A percentile compares a stretch with the other conserved stretches of the same genome.
These are phyloP conservation scores for Trichoderma polysporum DNA, from an alignment of 2,329 filamentous ascomycete genomes.

Conservation along the genomic window DNA sequence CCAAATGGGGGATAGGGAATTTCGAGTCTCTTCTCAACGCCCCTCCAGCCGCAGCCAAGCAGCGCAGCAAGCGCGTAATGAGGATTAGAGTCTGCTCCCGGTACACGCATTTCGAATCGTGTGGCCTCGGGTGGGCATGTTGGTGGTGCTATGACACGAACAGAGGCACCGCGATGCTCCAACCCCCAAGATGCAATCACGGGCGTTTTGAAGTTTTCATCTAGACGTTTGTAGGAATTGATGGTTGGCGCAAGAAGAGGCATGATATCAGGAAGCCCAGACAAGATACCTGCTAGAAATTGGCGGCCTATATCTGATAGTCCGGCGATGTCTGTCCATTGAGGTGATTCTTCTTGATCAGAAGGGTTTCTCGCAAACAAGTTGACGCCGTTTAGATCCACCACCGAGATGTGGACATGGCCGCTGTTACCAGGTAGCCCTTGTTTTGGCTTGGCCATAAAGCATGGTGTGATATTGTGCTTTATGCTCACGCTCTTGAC, in stretches of 20 bases:
- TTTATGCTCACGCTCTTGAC: slow-evolving; percentile 86
- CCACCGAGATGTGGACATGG: slow-evolving; percentile 90
- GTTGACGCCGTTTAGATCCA: slow-evolving; percentile 76
- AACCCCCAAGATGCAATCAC: slow-evolving; percentile 97
- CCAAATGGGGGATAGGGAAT: slow-evolving; percentile 82
- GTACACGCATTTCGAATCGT: slow-evolving; percentile 87
- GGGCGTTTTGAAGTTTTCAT: slow-evolving; percentile 98
- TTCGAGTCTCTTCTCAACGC: slow-evolving; percentile 86
- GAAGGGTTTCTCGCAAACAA: slow-evolving; percentile 74
- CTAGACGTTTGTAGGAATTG: slow-evolving; percentile 96
- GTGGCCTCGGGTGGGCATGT: slow-evolving; percentile 82
- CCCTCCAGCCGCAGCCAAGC: slow-evolving; percentile 83
- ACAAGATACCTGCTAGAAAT: slow-evolving; percentile 87
- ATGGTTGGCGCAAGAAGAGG: slow-evolving; percentile 89
- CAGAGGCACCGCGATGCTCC: slow-evolving; percentile 89
- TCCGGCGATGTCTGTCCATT: slow-evolving; percentile 74
- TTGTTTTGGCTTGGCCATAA: slow-evolving; percentile 96
- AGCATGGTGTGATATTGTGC: slow-evolving; percentile 91
- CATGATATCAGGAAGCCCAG: slow-evolving; percentile 92
- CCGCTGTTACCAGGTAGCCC: slow-evolving; percentile 92
- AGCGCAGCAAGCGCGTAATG: slow-evolving; percentile 85
- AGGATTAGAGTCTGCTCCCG: slow-evolving; percentile 88
- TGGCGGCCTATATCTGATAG: slow-evolving; percentile 88
- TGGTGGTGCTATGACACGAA: slow-evolving; percentile 88
- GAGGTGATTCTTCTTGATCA: slow-evolving; percentile 66